Percentiles rank a stretch among this genome's conserved stretches.
Evolutionary conservation across 2,329 filamentous ascomycete species (phyloP).

Genomic region (Phyllosticta capitalensis): DNA sequence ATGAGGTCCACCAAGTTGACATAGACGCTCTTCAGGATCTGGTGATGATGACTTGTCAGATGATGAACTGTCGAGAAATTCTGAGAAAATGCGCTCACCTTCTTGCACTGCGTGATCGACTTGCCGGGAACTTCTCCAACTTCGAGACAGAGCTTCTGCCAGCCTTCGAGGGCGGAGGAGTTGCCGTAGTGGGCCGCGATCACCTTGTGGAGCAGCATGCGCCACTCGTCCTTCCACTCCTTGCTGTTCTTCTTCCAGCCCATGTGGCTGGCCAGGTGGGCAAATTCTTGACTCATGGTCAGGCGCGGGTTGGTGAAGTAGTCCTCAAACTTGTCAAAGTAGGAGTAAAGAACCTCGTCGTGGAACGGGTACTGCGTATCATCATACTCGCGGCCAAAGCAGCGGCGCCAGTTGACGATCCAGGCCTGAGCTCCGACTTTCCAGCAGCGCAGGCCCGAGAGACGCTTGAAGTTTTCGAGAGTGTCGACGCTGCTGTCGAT

Average conservation of each 20-base stretch:
- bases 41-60: no score
- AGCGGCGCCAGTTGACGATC: conserved; percentile 14
- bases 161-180: conserved; percentile 14
- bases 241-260: conserved; percentile 3
- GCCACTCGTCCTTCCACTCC: neutral
- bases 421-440: conserved; percentile 1
- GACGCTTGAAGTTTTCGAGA: conserved; percentile 3
- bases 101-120: conserved; percentile 20
- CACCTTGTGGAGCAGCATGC: conserved; percentile 6
- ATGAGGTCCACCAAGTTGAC: conserved; percentile 20
- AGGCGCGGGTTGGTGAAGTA: conserved; percentile 12
- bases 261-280: conserved; percentile 13
- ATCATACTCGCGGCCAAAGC: conserved; percentile 11
- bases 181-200: conserved; percentile 17
- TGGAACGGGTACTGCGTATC: neutral
- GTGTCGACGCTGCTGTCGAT: neutral
- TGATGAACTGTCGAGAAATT: no score
- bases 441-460: neutral
- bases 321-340: conserved; percentile 7
- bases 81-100: conserved; percentile 12
- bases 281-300: conserved; percentile 13
- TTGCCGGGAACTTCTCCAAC: conserved; percentile 15
- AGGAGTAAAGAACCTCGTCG: neutral
- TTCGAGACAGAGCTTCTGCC: conserved; percentile 21
- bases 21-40: conserved; percentile 17